Base-by-base conservation (phyloP, 2,329 filamentous ascomycete genomes). In the Neofusicoccum ribis region DNA sequence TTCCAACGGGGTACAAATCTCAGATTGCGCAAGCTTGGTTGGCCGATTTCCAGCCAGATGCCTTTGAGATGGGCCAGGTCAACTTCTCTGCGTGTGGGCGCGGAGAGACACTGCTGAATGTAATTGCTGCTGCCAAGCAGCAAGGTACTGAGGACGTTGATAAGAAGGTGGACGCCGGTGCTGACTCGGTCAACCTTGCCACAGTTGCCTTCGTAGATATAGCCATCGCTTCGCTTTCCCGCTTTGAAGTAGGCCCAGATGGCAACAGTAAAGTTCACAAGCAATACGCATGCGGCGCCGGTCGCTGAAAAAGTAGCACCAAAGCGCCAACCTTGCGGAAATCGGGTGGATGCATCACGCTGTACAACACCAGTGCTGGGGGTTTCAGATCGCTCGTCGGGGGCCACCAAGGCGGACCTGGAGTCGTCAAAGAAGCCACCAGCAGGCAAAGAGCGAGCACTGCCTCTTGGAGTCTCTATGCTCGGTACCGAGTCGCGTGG, bases 21-120 rank as follows among this genome's bases (percentile, higher is more conserved):
- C 17, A 50, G 60, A 67, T 82, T 83, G 2, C 79, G 72, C 2
- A 78, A 20, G 41, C 79, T 82, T 6, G 77, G 72, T 2, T 82
- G 69, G 0, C 84, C 82, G 52, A 84, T 80, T 36, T 82, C 79
- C 0, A 85, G 70, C 77, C 78, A 81, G 14, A 68, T 72, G 8
- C 23, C 14, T 34, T 31, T 14, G 7, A 9, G 9, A 36, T 65
- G 52, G 2, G 17, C 20, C 9, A 9, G n/a, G n/a, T 52, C 44
- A 5, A 61, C 36, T 11, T 65, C 63, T n/a, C 14, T 44, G 9
- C 63, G 20, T 9, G 63, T 61, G 4, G 63, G 63, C 6, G 52
- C 63, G n/a, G 34, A 15, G 5, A 65, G 36, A 8, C 31, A 39
- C 15, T 65, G 63, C 63, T 37, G 39, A 34, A 23, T 14, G 31